Conservation (phyloP, 176 grass and related monocot species). For the Carex parvula region DNA sequence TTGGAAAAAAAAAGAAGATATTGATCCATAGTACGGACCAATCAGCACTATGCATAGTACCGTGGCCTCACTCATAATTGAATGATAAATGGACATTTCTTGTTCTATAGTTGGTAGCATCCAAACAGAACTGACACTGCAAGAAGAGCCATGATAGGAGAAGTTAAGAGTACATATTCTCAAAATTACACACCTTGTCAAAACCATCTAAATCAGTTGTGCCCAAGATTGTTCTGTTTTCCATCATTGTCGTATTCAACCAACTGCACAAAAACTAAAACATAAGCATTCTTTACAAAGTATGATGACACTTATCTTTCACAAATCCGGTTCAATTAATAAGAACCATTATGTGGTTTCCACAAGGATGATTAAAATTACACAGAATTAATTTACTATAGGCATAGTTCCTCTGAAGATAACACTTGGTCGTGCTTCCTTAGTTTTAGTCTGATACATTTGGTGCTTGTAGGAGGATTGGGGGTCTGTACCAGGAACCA, state of each 20-base stretch:
- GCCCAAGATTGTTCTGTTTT: constrained; percentile 82
- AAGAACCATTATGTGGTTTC: neutral
- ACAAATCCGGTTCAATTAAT: neutral
- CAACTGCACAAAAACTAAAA: constrained; percentile 45
- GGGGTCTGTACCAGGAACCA: neutral
- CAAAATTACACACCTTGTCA: constrained; percentile 61
- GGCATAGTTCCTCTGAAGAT: neutral
- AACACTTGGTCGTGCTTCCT: neutral
- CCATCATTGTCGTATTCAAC: constrained; percentile 98
- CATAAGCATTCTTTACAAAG: neutral
- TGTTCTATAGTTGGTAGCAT: neutral
- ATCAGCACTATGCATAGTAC: no score
- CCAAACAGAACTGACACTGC: neutral
- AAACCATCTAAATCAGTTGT: constrained; percentile 90
- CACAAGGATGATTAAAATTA: neutral
- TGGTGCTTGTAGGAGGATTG: neutral
- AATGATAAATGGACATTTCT: neutral
- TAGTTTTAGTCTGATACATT: neutral
- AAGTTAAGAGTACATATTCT: neutral
- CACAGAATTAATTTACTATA: neutral
- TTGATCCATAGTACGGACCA: no score
- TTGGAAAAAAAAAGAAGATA: no score
- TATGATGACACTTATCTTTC: neutral
- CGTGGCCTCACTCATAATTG: neutral
- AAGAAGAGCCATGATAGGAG: neutral